Evolutionary conservation across 225 moss, liverwort and hornwort species (phyloP).

Genomic region (Sphagnum contortum): DNA sequence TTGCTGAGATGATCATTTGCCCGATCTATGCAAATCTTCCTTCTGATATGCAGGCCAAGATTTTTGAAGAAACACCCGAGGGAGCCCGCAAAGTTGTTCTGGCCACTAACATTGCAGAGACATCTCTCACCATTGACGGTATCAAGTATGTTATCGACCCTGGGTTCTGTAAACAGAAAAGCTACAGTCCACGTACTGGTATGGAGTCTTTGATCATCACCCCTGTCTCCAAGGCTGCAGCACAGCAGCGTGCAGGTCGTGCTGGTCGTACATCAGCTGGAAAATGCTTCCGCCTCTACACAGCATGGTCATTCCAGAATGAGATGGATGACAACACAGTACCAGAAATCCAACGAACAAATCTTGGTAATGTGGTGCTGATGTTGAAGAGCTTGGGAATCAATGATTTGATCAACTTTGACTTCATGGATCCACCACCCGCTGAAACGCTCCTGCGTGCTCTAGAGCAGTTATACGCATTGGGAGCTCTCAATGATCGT

Average conservation of each 20-base stretch:
- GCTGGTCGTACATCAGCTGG: constrained; percentile 72
- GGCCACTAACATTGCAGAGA: constrained; percentile 64
- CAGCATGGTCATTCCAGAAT: constrained; percentile 57
- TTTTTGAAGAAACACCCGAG: constrained; percentile 87
- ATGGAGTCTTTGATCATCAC: constrained; percentile 89
- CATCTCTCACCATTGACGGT: constrained; percentile 58
- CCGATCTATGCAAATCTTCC: constrained; percentile 95
- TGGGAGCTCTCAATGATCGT: constrained; percentile 83
- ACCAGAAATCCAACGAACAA: constrained; percentile 74
- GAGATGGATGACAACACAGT: constrained; percentile 63
- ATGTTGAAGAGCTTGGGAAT: constrained; percentile 91
- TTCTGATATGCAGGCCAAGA: constrained; percentile 93
- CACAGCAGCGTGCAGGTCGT: constrained; percentile 84
- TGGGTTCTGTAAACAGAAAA: constrained; percentile 58
- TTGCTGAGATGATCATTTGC: constrained; percentile 92
- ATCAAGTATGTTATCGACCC: constrained; percentile 68
- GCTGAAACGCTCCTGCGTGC: constrained; percentile 82
- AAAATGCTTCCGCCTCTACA: constrained; percentile 53
- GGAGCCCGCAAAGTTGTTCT: constrained; percentile 70
- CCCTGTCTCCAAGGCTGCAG: constrained; percentile 90
- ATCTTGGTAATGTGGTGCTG: constrained; percentile 88
- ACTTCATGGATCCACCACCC: constrained; percentile 68
- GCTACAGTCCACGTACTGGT: constrained; percentile 63
- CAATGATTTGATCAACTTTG: constrained; percentile 81
- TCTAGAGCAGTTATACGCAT: constrained; percentile 85